A percentile compares a stretch with the other conserved stretches of the same genome.
Conservation (phyloP, 139 green algal genomes). For the Coelastrella sp. region DNA sequence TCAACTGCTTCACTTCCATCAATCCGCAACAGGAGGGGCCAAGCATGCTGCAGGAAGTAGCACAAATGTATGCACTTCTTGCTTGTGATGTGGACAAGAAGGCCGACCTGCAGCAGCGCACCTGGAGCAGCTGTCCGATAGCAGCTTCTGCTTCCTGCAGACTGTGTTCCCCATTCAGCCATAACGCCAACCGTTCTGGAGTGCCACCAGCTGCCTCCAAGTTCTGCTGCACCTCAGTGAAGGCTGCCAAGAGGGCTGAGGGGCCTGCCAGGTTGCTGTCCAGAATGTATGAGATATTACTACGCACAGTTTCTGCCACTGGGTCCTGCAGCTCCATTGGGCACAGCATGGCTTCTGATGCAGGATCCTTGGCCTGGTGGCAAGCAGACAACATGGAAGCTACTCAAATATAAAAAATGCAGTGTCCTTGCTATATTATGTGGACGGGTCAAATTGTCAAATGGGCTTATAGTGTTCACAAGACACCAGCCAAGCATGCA, state of each 20-base stretch:
- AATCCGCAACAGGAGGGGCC: too few species aligned
- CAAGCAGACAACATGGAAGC: neutral
- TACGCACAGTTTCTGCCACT: constrained; percentile 44
- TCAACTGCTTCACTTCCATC: too few species aligned
- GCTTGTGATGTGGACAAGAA: too few species aligned
- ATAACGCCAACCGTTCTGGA: constrained; percentile 57
- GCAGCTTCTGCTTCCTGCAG: constrained; percentile 72
- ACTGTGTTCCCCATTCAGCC: constrained; percentile 61
- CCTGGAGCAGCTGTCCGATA: constrained; percentile 59
- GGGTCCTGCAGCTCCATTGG: constrained; percentile 63
- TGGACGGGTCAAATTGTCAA: neutral
- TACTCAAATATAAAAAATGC: too few species aligned
- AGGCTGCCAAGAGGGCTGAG: constrained; percentile 55
- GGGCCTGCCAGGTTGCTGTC: constrained; percentile 65
- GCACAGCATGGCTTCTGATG: constrained; percentile 55
- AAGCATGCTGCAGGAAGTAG: too few species aligned
- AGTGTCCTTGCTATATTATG: neutral
- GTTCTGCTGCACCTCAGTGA: constrained; percentile 30
- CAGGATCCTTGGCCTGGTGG: constrained; percentile 56
- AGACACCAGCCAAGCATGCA: neutral
- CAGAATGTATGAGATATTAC: constrained; percentile 34
- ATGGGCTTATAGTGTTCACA: neutral
- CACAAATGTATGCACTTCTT: too few species aligned
- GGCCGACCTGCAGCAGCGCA: neutral
- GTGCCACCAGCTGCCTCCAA: neutral